These are phyloP conservation scores for Xylaria sp. DNA, from an alignment of 2,329 filamentous ascomycete genomes.

Conservation along the genomic window DNA sequence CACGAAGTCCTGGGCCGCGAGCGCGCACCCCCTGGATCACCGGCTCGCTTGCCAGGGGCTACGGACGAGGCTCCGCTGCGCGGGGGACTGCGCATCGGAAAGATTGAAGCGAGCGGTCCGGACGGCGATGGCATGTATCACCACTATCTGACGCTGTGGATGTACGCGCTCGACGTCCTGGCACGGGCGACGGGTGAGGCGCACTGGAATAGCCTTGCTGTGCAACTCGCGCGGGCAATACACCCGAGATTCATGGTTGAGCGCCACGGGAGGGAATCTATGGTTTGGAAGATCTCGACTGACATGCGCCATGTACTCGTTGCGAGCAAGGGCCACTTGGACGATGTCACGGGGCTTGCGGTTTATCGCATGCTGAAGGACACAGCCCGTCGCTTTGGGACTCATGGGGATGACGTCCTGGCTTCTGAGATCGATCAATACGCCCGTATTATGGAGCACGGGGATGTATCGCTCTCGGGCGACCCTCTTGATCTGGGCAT, in stretches of 20 bases:
- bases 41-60: background rate
- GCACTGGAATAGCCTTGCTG: conserved; percentile 7
- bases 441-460: conserved; percentile 12
- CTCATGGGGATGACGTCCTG: background rate
- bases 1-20: conserved; percentile 15
- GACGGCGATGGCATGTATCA: conserved; percentile 19
- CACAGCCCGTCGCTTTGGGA: background rate
- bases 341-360: conserved; percentile 12
- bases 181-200: conserved; percentile 8
- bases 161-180: conserved; percentile 14
- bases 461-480: conserved; percentile 2
- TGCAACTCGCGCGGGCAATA: conserved; percentile 9
- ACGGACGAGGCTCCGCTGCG: conserved; percentile 1
- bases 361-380: conserved; percentile 7
- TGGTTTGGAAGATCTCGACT: conserved; percentile 18
- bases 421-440: conserved; percentile 11
- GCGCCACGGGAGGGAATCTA: conserved; percentile 8
- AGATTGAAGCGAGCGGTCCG: background rate
- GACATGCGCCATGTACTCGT: conserved; percentile 10
- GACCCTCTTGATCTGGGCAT: conserved; percentile 14
- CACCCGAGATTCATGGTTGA: conserved; percentile 9
- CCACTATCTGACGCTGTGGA: conserved; percentile 18
- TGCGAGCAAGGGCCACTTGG: conserved; percentile 8
- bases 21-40: background rate
- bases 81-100: conserved; percentile 17